A percentile compares a stretch with the other conserved stretches of the same genome.
Conservation (phyloP, 257 asterid species). For the Paulownia fortunei region DNA sequence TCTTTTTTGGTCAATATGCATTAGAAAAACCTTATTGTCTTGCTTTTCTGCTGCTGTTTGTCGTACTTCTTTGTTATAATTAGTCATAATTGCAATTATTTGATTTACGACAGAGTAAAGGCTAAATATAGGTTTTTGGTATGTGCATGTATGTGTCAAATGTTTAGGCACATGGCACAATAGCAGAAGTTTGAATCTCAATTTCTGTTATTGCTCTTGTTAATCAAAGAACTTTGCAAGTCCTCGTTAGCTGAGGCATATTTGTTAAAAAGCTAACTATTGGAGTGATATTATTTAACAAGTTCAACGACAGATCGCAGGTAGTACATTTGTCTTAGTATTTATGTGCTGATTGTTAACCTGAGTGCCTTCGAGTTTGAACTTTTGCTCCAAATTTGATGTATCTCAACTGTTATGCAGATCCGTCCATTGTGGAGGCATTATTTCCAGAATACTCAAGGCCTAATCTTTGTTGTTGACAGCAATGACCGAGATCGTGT, state of each 20-base stretch:
- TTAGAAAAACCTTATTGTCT: not conserved
- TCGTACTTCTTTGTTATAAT: not conserved
- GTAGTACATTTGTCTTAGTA: not conserved
- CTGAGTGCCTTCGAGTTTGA: conserved; percentile 3
- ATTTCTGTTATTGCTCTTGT: not conserved
- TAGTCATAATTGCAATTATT: not conserved
- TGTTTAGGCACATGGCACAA: not conserved
- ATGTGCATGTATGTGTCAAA: conserved; percentile 1
- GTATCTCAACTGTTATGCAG: conserved; percentile 31
- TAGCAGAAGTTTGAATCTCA: conserved; percentile 8
- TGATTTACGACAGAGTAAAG: not conserved
- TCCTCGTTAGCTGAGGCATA: not conserved
- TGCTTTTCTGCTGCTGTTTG: not conserved
- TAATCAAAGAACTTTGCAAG: not conserved
- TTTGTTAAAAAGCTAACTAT: not conserved
- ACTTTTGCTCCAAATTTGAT: conserved; percentile 15
- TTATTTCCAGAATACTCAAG: conserved; percentile 59
- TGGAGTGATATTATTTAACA: not conserved
- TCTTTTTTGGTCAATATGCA: not conserved
- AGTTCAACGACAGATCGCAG: not conserved
- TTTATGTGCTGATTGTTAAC: conserved; percentile 9
- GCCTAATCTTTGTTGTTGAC: conserved; percentile 60
- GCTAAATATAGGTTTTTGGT: not conserved
- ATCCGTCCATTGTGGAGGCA: conserved; percentile 64
- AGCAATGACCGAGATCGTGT: conserved; percentile 63